Conservation (phyloP, 495 filamentous ascomycete species). For the Penicillium goetzii region DNA sequence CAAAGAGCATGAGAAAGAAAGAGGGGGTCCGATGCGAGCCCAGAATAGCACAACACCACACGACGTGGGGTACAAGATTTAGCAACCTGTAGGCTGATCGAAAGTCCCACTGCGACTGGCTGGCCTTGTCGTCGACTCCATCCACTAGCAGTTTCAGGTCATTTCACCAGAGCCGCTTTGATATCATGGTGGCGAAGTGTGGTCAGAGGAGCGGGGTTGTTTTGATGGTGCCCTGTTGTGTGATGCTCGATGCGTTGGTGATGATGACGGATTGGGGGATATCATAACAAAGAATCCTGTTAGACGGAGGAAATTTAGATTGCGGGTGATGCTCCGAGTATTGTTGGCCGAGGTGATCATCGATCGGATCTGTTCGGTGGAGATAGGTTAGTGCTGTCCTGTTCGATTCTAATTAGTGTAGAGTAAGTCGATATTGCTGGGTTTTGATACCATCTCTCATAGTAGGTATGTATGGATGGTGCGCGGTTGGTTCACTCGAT, state of each 20-base stretch:
- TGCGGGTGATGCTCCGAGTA: neutral
- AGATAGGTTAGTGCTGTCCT: neutral
- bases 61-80: slow-evolving; percentile 29
- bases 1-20: neutral
- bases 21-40: slow-evolving; percentile 9
- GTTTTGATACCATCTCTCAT: neutral
- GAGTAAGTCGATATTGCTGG: neutral
- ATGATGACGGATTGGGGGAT: neutral
- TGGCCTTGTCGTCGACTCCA: slow-evolving; percentile 16
- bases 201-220: neutral
- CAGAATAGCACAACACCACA: slow-evolving; percentile 24
- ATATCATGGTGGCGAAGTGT: slow-evolving; percentile 26
- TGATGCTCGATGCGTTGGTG: neutral
- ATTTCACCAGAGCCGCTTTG: slow-evolving; percentile 25
- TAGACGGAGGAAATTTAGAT: neutral
- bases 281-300: neutral
- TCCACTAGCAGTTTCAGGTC: slow-evolving; percentile 29
- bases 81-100: neutral
- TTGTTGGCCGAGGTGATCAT: neutral
- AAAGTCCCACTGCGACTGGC: slow-evolving; percentile 22
- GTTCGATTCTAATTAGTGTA: neutral
- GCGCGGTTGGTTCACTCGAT: neutral
- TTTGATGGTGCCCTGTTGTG: neutral
- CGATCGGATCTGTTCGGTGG: neutral
- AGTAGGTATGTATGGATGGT: neutral